Evolutionary conservation across 345 rosid genomes (phyloP).

Genomic region (Leavenworthia alabamica): DNA sequence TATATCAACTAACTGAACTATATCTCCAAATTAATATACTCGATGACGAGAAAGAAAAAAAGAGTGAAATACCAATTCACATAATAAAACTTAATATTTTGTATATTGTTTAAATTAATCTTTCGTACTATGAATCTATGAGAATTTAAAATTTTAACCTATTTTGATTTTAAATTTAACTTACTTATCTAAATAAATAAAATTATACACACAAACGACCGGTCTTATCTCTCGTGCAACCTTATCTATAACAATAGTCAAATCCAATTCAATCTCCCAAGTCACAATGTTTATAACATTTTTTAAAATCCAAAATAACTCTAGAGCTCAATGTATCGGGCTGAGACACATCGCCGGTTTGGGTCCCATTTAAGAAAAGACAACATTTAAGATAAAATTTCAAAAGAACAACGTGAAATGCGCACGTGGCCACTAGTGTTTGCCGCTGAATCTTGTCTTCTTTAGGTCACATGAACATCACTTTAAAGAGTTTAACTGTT

Average conservation of each 20-base stretch:
- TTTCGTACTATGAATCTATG: no score
- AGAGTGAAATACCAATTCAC: no score
- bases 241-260: conserved; percentile 8
- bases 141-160: no score
- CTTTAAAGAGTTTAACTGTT: conserved; percentile 9
- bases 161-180: no score
- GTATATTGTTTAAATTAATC: no score
- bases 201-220: no score
- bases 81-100: no score
- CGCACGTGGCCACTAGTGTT: conserved; percentile 28
- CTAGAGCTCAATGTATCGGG: conserved; percentile 9
- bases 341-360: conserved; percentile 13
- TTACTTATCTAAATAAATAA: no score
- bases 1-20: no score
- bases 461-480: conserved; percentile 9
- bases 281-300: background rate
- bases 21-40: no score
- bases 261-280: background rate
- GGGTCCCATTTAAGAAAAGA: conserved; percentile 14
- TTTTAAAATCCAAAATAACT: background rate
- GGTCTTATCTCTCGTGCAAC: conserved; percentile 21
- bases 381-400: background rate
- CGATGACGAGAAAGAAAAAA: no score
- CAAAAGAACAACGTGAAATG: conserved; percentile 13
- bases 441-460: conserved; percentile 17